Evolutionary conservation across 2,329 filamentous ascomycete genomes (phyloP).

Genomic region (Paradendryphiella salina): DNA sequence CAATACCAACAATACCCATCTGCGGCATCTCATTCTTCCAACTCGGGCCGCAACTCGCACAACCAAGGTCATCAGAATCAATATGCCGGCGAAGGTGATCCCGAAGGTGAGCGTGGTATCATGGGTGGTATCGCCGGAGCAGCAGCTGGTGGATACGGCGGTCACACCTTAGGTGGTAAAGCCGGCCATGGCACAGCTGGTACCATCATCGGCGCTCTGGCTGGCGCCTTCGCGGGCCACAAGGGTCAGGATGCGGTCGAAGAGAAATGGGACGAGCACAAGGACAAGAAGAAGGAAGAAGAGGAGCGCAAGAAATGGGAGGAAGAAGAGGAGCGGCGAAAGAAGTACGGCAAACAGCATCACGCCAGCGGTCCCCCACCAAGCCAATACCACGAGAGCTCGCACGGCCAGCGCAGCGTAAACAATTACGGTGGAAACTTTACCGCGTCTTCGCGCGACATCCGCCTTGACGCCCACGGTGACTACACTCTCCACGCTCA

Average conservation of each 20-base stretch:
- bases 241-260: conserved; percentile 27
- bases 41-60: conserved; percentile 28
- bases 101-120: conserved; percentile 32
- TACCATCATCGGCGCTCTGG: conserved; percentile 30
- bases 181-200: conserved; percentile 30
- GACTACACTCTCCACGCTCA: conserved; percentile 35
- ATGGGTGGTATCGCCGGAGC: conserved; percentile 35
- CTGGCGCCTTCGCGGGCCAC: conserved; percentile 32
- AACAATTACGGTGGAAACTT: conserved; percentile 34
- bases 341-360: conserved; percentile 13
- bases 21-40: conserved; percentile 26
- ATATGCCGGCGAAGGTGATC: conserved; percentile 25
- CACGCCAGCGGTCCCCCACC: conserved; percentile 2
- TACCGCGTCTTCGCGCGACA: conserved; percentile 27
- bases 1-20: conserved; percentile 27
- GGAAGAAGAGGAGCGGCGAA: conserved; percentile 23
- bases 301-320: conserved; percentile 19
- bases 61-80: conserved; percentile 32
- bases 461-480: conserved; percentile 32
- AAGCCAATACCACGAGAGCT: conserved; percentile 2
- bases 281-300: conserved; percentile 35
- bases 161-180: conserved; percentile 31
- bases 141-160: conserved; percentile 34
- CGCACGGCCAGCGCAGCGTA: conserved; percentile 12
- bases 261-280: conserved; percentile 34